A percentile compares a stretch with the other conserved stretches of the same genome.
Evolutionary conservation across 306 rosid genomes (phyloP).

Genomic region (Prunus davidiana): DNA sequence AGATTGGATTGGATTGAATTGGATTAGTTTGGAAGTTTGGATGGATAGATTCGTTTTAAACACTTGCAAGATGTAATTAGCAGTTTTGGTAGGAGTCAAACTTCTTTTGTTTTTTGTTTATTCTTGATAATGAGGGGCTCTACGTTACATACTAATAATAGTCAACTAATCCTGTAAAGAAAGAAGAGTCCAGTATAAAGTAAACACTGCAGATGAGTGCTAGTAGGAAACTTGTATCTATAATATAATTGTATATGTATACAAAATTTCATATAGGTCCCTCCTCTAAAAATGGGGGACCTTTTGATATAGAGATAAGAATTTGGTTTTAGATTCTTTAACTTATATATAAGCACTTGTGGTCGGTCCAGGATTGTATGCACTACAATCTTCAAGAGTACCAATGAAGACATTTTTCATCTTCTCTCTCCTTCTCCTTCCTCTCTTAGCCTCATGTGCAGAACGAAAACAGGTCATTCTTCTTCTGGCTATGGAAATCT

Average conservation of each 20-base stretch:
- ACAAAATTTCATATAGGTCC: background rate
- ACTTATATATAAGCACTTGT: background rate
- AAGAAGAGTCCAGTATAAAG: background rate
- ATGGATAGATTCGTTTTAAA: too few species aligned
- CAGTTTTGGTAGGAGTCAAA: background rate
- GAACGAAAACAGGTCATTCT: slow-evolving; percentile 17
- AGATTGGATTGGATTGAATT: too few species aligned
- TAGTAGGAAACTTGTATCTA: background rate
- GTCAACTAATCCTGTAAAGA: background rate
- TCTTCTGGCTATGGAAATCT: background rate
- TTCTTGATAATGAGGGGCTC: too few species aligned
- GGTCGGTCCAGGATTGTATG: background rate
- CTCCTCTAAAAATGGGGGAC: slow-evolving; percentile 3
- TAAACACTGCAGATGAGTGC: background rate
- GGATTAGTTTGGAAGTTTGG: too few species aligned
- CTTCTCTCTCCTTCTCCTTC: slow-evolving; percentile 19
- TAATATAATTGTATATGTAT: background rate
- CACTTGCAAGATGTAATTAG: too few species aligned
- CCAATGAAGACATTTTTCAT: slow-evolving; percentile 15
- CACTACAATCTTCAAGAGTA: background rate
- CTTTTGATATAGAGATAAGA: slow-evolving; percentile 6
- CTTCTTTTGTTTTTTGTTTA: background rate
- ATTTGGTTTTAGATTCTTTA: background rate
- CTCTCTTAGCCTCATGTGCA: slow-evolving; percentile 28
- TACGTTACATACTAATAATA: background rate